Base-by-base conservation (phyloP, 2,329 filamentous ascomycete genomes). In the Sphaceloma murrayae region DNA sequence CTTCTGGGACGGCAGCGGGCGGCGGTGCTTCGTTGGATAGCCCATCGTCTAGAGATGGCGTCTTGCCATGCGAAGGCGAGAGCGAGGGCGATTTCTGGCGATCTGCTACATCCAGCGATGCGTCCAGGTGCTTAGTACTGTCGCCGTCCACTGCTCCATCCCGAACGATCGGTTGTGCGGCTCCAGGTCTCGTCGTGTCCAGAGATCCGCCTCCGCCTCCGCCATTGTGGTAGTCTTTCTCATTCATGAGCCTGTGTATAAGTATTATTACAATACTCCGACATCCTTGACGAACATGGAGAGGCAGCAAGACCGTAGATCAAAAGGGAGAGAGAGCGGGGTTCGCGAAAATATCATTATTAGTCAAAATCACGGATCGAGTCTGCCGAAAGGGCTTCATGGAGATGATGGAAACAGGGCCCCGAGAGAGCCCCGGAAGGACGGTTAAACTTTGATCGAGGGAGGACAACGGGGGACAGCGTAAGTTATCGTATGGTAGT, bases 141-240 rank as follows among this genome's bases (percentile, higher is more conserved):
- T n/a, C n/a, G n/a, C n/a, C n/a, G n/a, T n/a, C n/a, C n/a, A n/a
- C n/a, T n/a, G 34, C 5, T 3, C n/a, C 10, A 24, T 27, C 36
- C 36, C 36, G 36, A 29, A 13, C 22, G 36, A 40, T 40, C 24
- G 36, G 36, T 11, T 40, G 9, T 7, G 6, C 36, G 13, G 14
- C 36, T 14, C 36, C n/a, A n/a, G n/a, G n/a, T n/a, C n/a, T n/a
- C n/a, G n/a, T n/a, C n/a, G n/a, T n/a, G n/a, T n/a, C n/a, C n/a
- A n/a, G n/a, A n/a, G n/a, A n/a, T n/a, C n/a, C n/a, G n/a, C n/a
- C n/a, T n/a, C n/a, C n/a, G 24, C 18, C 36, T 14, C 36, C 19
- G 36, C 21, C 13, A 18, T 27, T 6, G 8, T 29, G 34, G 34
- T 11, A 5, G 21, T 40, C 16, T 26, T 40, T 40, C 24, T 29